Conservation (phyloP, 306 rosid genomes). For the Lathyrus oleraceus region DNA sequence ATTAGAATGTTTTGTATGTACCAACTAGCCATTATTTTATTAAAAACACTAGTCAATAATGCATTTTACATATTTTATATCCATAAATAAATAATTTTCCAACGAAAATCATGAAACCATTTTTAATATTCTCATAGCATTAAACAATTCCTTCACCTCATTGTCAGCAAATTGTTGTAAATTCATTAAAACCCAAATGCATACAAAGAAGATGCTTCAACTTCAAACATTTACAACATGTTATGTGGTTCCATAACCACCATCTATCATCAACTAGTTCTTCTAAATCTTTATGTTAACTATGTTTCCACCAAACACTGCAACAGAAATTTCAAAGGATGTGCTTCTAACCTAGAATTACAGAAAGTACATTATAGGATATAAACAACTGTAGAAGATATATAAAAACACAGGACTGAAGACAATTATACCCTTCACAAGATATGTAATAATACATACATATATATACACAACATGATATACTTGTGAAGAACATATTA, state of each 20-base stretch:
- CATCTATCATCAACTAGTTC: slow-evolving; percentile 22
- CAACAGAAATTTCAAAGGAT: slow-evolving; percentile 24
- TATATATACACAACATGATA: slow-evolving; percentile 57
- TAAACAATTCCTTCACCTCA: background rate
- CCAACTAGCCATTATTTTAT: background rate
- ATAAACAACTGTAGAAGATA: slow-evolving; percentile 10
- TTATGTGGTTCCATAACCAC: slow-evolving; percentile 23
- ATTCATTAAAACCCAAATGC: background rate
- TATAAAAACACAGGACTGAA: slow-evolving; percentile 26
- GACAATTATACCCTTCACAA: slow-evolving; percentile 38
- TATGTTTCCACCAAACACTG: slow-evolving; percentile 30
- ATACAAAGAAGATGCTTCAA: background rate
- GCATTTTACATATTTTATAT: background rate
- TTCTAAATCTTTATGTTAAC: slow-evolving; percentile 36
- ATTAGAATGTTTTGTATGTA: too few species aligned
- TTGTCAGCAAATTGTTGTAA: background rate
- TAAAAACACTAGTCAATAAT: background rate
- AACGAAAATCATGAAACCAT: background rate
- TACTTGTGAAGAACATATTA: slow-evolving; percentile 47
- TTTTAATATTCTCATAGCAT: background rate
- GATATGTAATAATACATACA: slow-evolving; percentile 33
- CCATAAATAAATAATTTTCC: background rate
- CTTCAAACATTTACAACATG: slow-evolving; percentile 9
- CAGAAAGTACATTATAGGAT: slow-evolving; percentile 8
- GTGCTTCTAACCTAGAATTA: slow-evolving; percentile 31